A percentile compares a stretch with the other conserved stretches of the same genome.
Conservation (phyloP, 2,329 filamentous ascomycete species). For the Aschersonia sp. region DNA sequence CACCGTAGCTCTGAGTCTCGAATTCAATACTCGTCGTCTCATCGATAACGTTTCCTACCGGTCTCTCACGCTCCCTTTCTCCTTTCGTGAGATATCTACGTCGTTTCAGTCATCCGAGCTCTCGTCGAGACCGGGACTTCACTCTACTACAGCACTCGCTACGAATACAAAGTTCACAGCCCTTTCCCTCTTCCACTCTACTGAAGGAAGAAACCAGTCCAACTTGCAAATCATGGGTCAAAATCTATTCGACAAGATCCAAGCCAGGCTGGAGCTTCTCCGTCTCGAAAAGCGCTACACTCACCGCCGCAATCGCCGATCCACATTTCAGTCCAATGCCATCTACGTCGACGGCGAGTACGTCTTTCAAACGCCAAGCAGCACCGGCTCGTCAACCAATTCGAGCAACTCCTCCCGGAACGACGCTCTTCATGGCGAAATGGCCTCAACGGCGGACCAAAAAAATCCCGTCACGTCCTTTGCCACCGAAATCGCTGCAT, state of each 20-base stretch:
- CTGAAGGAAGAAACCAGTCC: not conserved
- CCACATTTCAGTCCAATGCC: constrained; percentile 76
- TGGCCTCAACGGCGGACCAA: constrained; percentile 9
- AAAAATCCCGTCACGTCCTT: constrained; percentile 1
- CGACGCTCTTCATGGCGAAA: constrained; percentile 22
- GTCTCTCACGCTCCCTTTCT: too few relatives aligned
- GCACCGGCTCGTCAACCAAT: constrained; percentile 40
- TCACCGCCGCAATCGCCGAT: constrained; percentile 70
- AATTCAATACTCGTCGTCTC: too few relatives aligned
- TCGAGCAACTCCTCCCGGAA: constrained; percentile 19
- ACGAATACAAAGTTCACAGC: not conserved
- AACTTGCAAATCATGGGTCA: constrained; percentile 25
- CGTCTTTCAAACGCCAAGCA: constrained; percentile 55
- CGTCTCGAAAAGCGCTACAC: constrained; percentile 93
- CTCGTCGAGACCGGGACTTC: not conserved
- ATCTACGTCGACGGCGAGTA: constrained; percentile 95
- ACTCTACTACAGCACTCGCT: not conserved
- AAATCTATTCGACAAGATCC: constrained; percentile 43
- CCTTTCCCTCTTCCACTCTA: constrained; percentile 2
- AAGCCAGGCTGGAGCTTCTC: constrained; percentile 73
- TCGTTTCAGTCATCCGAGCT: too few relatives aligned
- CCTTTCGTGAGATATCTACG: too few relatives aligned
- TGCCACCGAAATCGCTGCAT: constrained; percentile 4
- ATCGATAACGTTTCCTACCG: too few relatives aligned
- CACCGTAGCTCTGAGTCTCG: too few relatives aligned